A percentile compares a stretch with the other conserved stretches of the same genome.
phyloP scores from a whole-genome alignment of 495 filamentous ascomycete species.

The Bathelium albidoporum region DNA sequence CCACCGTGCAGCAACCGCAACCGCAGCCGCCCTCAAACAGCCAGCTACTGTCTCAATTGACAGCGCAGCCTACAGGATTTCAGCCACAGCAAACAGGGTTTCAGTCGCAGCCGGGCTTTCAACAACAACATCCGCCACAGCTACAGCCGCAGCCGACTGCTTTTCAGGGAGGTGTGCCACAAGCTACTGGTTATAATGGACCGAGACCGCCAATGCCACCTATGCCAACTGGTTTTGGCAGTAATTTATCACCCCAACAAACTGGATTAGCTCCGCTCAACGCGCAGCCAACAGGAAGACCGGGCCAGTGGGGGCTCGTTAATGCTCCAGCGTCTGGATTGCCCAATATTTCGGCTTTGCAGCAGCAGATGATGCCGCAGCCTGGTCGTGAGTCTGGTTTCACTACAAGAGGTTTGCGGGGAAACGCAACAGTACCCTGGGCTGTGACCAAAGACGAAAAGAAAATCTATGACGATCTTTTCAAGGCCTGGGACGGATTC shows the following conservation, averaged over 20 bases:
- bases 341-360: constrained; percentile 86
- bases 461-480: constrained; percentile 89
- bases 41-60: constrained; percentile 66
- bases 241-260: constrained; percentile 53
- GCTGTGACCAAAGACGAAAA: constrained; percentile 99
- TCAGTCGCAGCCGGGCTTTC: constrained; percentile 37
- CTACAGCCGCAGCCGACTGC: constrained; percentile 28
- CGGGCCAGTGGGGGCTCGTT: constrained; percentile 95
- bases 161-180: constrained; percentile 38
- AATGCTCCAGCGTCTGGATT: constrained; percentile 85
- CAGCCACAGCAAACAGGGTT: constrained; percentile 44
- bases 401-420: constrained; percentile 76
- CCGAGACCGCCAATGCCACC: constrained; percentile 87
- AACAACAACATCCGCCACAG: constrained; percentile 33
- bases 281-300: constrained; percentile 89
- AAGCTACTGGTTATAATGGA: constrained; percentile 56
- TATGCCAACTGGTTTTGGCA: constrained; percentile 78
- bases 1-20: constrained; percentile 77
- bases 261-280: constrained; percentile 56
- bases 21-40: constrained; percentile 67
- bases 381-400: constrained; percentile 86
- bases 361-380: constrained; percentile 97
- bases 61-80: constrained; percentile 44
- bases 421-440: constrained; percentile 95
- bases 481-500: constrained; percentile 94